A percentile compares a stretch with the other conserved stretches of the same genome.
These are phyloP conservation scores for Whalleya microplaca DNA, from an alignment of 2,329 filamentous ascomycete species.

Conservation along the genomic window DNA sequence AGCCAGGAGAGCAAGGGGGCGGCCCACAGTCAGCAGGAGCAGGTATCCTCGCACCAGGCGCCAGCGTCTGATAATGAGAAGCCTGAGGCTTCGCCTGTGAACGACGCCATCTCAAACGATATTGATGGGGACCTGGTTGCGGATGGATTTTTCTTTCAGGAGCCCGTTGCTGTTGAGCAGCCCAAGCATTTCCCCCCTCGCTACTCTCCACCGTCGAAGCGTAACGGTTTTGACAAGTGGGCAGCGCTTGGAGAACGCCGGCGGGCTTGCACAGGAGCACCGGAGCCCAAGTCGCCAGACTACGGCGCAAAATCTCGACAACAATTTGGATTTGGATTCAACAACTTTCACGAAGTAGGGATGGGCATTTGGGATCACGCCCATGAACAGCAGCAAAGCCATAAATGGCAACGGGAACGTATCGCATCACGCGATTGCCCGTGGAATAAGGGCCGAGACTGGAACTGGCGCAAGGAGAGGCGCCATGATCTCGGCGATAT, in stretches of 20 bases:
- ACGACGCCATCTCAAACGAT: constrained; percentile 47
- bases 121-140: constrained; percentile 68
- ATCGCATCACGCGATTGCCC: constrained; percentile 53
- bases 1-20: constrained; percentile 70
- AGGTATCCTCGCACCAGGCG: constrained; percentile 48
- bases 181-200: constrained; percentile 46
- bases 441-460: constrained; percentile 62
- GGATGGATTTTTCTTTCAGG: constrained; percentile 76
- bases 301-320: constrained; percentile 50
- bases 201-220: constrained; percentile 71
- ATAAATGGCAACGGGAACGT: constrained; percentile 50
- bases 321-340: constrained; percentile 39
- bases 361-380: constrained; percentile 52
- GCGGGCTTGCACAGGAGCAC: constrained; percentile 63
- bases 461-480: constrained; percentile 65
- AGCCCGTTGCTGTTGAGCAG: constrained; percentile 51
- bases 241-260: constrained; percentile 82
- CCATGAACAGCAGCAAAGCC: constrained; percentile 39
- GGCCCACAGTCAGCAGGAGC: constrained; percentile 40
- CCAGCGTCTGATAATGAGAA: constrained; percentile 48
- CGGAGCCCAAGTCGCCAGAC: constrained; percentile 55
- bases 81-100: constrained; percentile 41
- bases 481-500: constrained; percentile 74
- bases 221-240: constrained; percentile 78
- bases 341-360: constrained; percentile 42